Percentiles rank a stretch among this genome's conserved stretches.
Conservation (phyloP, 805 yeast genomes). For the Candida dendrica region DNA sequence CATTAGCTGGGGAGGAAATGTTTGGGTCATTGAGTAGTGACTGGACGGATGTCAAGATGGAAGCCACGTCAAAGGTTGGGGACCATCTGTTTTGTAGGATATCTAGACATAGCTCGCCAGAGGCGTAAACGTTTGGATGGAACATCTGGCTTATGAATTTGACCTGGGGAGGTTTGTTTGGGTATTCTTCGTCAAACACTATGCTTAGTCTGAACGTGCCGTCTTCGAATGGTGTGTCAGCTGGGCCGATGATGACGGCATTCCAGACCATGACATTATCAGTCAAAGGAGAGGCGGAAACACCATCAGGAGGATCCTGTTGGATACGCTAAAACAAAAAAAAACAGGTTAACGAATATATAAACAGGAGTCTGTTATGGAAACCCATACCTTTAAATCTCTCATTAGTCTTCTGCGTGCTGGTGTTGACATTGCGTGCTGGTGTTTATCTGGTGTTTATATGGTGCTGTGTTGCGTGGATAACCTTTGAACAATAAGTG, state of each 20-base stretch:
- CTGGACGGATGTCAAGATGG: constrained; percentile 84
- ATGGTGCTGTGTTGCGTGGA: no score
- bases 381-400: constrained; percentile 73
- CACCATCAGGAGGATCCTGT: constrained; percentile 98
- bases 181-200: no score
- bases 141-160: constrained; percentile 89
- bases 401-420: constrained; percentile 99
- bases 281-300: constrained; percentile 87
- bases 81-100: constrained; percentile 95
- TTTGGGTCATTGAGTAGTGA: constrained; percentile 93
- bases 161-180: constrained; percentile 95
- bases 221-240: constrained; percentile 86
- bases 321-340: constrained; percentile 66
- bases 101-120: constrained; percentile 93
- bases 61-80: constrained; percentile 93
- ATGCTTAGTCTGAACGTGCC: constrained; percentile 68
- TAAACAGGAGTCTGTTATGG: not conserved
- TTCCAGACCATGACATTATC: constrained; percentile 90
- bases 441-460: not conserved
- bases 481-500: no score
- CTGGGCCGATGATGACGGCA: constrained; percentile 88
- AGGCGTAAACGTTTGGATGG: constrained; percentile 92
- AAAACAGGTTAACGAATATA: constrained; percentile 5
- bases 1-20: constrained; percentile 94
- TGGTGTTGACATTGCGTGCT: constrained; percentile 76